Evolutionary conservation across 345 rosid species (phyloP), one percentile per base, ranked within the genome.

Genomic region (Turnera subulata): DNA sequence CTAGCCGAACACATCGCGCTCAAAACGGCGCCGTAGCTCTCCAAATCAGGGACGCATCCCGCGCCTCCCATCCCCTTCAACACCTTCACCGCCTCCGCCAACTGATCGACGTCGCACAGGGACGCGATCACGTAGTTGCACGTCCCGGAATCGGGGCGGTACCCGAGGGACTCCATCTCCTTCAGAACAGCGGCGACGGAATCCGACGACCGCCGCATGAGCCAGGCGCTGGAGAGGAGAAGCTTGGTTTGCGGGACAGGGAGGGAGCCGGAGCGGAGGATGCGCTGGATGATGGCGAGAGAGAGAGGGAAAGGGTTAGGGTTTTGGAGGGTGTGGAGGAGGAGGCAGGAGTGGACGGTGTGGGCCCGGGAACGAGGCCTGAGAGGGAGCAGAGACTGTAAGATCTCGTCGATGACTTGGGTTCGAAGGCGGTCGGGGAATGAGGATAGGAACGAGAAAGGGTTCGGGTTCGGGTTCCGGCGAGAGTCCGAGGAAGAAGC

Each of bases 31-130:
- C 82, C 84, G 26, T 81, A 92, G 56, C 95, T 79, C 62, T 84
- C 93, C 58, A 64, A 33, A 79, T 89, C 91, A 65, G 96, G 91
- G 56, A 83, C 53, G 58, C 93, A 89, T 20, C 83, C 87, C 2
- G 72, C 85, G 16, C 21, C 47, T 48, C 55, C 14, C 84, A 92
- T 92, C 42, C 73, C 80, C 66, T 75, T 82, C 66, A 89, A 70
- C 59, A 89, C 77, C 64, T 71, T 64, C 48, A 73, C 71, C 4
- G 95, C 98, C 67, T 92, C 96, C 20, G 48, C 76, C 63, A 76
- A 56, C 56, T 76, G 80, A 73, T 82, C 92, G 73, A 83, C 83
- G 32, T 75, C 83, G 64, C 87, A 89, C 0, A 92, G 85, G 22
- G 95, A 86, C 12, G 76, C 76, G 18, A 86, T 18, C 20, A 84